These are phyloP conservation scores for Nicotiana obtusifolia DNA, from an alignment of 257 asterid species.

Conservation along the genomic window DNA sequence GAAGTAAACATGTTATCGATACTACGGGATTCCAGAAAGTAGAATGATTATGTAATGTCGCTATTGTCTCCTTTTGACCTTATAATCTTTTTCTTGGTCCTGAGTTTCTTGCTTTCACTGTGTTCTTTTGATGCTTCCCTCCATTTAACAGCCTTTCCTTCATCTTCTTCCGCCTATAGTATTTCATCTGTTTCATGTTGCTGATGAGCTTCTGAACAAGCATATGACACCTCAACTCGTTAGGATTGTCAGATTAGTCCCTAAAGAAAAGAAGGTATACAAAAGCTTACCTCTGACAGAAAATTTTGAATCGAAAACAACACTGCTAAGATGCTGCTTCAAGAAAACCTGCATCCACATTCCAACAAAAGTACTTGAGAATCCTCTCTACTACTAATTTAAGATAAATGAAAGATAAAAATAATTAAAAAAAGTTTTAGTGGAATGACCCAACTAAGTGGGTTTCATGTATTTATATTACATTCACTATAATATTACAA, in stretches of 20 bases:
- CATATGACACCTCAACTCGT: too few species aligned
- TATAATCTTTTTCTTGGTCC: slow-evolving; percentile 37
- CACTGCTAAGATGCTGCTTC: slow-evolving; percentile 67
- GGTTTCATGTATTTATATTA: too few species aligned
- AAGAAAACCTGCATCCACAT: slow-evolving; percentile 68
- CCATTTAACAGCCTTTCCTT: slow-evolving; percentile 23
- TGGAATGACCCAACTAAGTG: too few species aligned
- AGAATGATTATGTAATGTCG: too few species aligned
- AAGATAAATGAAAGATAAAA: not conserved
- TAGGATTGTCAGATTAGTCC: too few species aligned
- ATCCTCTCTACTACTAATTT: not conserved
- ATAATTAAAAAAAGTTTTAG: too few species aligned
- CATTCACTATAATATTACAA: too few species aligned
- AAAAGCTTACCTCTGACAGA: slow-evolving; percentile 32
- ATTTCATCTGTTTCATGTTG: slow-evolving; percentile 21
- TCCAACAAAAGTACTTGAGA: not conserved
- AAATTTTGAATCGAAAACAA: slow-evolving; percentile 72
- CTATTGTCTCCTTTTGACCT: not conserved
- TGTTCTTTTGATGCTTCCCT: slow-evolving; percentile 30
- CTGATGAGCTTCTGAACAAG: too few species aligned
- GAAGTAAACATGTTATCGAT: too few species aligned
- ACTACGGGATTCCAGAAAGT: too few species aligned
- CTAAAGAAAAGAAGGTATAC: too few species aligned
- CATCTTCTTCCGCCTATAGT: slow-evolving; percentile 26
- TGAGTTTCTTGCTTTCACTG: slow-evolving; percentile 35